A percentile compares a stretch with the other conserved stretches of the same genome.
phyloP scores from a whole-genome alignment of 1,284 basidiomycete genomes.

The Thecaphora thlaspeos region DNA sequence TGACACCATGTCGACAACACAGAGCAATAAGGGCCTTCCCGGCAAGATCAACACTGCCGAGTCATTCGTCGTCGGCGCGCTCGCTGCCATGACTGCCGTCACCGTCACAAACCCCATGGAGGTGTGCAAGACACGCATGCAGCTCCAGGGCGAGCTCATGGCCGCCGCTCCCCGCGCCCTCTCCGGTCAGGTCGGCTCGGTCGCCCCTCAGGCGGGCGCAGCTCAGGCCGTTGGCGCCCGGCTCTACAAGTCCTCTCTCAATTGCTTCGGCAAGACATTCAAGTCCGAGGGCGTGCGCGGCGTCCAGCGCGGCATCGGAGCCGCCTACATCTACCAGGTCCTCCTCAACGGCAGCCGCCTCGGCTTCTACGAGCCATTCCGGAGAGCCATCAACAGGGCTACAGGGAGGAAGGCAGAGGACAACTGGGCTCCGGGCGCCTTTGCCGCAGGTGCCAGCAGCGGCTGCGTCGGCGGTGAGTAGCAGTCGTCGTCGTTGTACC shows the following conservation, averaged over 20 bases:
- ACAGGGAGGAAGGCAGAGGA: conserved; percentile 69
- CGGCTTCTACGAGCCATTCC: conserved; percentile 93
- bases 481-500: background rate
- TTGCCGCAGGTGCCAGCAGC: conserved; percentile 81
- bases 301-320: conserved; percentile 82
- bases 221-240: conserved; percentile 19
- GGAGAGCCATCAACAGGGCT: conserved; percentile 70
- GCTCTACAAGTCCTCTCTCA: conserved; percentile 81
- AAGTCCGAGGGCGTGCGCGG: conserved; percentile 85
- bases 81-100: conserved; percentile 47
- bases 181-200: conserved; percentile 23
- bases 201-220: conserved; percentile 23
- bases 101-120: conserved; percentile 52
- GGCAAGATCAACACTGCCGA: conserved; percentile 42
- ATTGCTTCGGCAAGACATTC: conserved; percentile 87
- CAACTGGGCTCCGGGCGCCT: conserved; percentile 62
- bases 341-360: conserved; percentile 90
- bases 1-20: background rate
- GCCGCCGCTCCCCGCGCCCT: conserved; percentile 22
- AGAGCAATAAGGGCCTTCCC: conserved; percentile 7
- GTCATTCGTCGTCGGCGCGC: conserved; percentile 38
- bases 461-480: conserved; percentile 81
- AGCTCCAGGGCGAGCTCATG: conserved; percentile 52
- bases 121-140: conserved; percentile 54
- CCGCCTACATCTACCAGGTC: conserved; percentile 71